Evolutionary conservation across 2,329 filamentous ascomycete genomes (phyloP).

Genomic region (Blastomyces emzantsi): DNA sequence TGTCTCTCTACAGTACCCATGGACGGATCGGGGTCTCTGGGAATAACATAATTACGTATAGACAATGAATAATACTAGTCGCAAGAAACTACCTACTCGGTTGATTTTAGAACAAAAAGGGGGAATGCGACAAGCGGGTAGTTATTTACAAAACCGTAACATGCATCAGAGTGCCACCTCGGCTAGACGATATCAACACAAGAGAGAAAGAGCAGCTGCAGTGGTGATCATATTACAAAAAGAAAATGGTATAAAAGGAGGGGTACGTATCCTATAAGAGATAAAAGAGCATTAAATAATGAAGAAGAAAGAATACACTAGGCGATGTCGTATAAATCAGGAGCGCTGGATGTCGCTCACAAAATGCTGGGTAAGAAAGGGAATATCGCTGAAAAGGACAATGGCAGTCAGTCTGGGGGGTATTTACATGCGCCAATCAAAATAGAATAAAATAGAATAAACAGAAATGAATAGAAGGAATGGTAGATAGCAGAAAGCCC

Average conservation of each 20-base stretch:
- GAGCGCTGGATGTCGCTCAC: neutral
- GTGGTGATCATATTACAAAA: neutral
- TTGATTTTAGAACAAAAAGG: too few relatives aligned
- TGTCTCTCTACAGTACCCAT: too few relatives aligned
- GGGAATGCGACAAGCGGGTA: too few relatives aligned
- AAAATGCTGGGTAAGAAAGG: neutral
- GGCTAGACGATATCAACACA: neutral
- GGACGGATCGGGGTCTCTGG: too few relatives aligned
- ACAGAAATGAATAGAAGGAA: neutral
- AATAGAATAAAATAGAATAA: neutral
- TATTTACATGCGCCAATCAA: neutral
- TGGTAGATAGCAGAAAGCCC: neutral
- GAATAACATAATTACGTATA: too few relatives aligned
- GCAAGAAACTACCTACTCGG: too few relatives aligned
- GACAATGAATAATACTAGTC: too few relatives aligned
- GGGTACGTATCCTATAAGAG: neutral
- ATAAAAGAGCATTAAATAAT: neutral
- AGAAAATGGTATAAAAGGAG: neutral
- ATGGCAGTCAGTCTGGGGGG: neutral
- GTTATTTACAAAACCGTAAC: too few relatives aligned
- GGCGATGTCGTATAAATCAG: neutral
- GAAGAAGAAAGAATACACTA: neutral
- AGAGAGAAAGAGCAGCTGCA: neutral
- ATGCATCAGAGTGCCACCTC: too few relatives aligned
- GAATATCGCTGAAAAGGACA: neutral